A percentile compares a stretch with the other conserved stretches of the same genome.
These are phyloP conservation scores for Massospora cicadina DNA, from an alignment of 371 early-diverging fungal species.

Conservation along the genomic window DNA sequence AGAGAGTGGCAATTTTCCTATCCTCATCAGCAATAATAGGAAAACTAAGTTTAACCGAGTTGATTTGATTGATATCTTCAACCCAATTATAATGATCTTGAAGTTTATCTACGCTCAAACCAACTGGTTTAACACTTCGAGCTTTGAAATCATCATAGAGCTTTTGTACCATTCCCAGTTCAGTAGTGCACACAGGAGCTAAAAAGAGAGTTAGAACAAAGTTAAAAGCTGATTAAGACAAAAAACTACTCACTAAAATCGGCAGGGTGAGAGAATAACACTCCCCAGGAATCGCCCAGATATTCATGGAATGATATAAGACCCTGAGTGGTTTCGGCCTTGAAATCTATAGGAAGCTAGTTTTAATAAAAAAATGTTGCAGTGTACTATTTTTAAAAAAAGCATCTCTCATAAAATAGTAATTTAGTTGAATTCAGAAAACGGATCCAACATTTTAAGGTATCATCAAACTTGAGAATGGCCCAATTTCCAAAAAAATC, in stretches of 20 bases:
- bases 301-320: conserved; percentile 75
- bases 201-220: background rate
- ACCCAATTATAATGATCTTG: conserved; percentile 73
- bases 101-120: conserved; percentile 75
- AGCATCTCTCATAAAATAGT: background rate
- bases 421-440: background rate
- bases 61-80: conserved; percentile 73
- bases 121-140: conserved; percentile 79
- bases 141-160: conserved; percentile 52
- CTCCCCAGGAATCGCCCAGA: conserved; percentile 70
- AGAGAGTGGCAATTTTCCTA: conserved; percentile 63
- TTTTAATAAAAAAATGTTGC: background rate
- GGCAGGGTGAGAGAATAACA: conserved; percentile 90
- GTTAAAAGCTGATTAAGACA: background rate
- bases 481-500: background rate
- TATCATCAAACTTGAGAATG: background rate
- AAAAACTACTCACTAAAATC: conserved; percentile 55
- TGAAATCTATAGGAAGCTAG: conserved; percentile 32
- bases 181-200: conserved; percentile 91
- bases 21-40: conserved; percentile 87
- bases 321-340: conserved; percentile 71
- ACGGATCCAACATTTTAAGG: background rate
- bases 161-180: conserved; percentile 77
- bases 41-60: conserved; percentile 54
- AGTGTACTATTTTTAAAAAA: background rate